phyloP scores from a whole-genome alignment of 495 filamentous ascomycete genomes.

The Annulohypoxylon nitens region DNA sequence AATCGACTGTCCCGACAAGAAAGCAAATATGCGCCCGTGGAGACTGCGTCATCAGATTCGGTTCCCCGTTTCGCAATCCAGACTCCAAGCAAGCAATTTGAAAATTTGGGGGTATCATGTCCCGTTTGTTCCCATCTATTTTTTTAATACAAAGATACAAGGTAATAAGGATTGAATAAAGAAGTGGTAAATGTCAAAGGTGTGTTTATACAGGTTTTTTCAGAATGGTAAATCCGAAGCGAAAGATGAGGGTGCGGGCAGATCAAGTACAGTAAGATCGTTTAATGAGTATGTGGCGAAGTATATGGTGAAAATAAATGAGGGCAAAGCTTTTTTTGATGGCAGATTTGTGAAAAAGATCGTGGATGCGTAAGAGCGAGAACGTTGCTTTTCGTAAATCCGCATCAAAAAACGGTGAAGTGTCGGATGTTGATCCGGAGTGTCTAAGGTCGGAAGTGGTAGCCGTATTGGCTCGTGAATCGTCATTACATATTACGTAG shows the following conservation, averaged over 20 bases:
- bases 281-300: constrained; percentile 18
- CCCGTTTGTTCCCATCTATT: constrained; percentile 46
- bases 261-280: constrained; percentile 2
- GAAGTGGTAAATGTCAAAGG: constrained; percentile 20
- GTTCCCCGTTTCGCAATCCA: constrained; percentile 17
- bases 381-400: constrained; percentile 23
- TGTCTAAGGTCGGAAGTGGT: constrained; percentile 31
- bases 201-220: constrained; percentile 30
- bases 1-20: constrained; percentile 22
- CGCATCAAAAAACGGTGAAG: constrained; percentile 12
- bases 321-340: neutral
- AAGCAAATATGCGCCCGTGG: constrained; percentile 30
- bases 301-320: constrained; percentile 22
- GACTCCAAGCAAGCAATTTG: constrained; percentile 45
- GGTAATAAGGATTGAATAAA: constrained; percentile 29
- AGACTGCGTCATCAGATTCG: constrained; percentile 31
- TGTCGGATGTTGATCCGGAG: constrained; percentile 24
- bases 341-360: constrained; percentile 22
- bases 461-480: constrained; percentile 48
- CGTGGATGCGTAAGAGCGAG: constrained; percentile 6
- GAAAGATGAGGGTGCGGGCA: constrained; percentile 13
- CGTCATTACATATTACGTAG: constrained; percentile 50
- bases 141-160: constrained; percentile 27
- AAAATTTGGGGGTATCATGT: constrained; percentile 44
- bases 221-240: constrained; percentile 16